These are phyloP conservation scores for Rubia yunnanensis DNA, from an alignment of 257 asterid genomes.

Conservation along the genomic window DNA sequence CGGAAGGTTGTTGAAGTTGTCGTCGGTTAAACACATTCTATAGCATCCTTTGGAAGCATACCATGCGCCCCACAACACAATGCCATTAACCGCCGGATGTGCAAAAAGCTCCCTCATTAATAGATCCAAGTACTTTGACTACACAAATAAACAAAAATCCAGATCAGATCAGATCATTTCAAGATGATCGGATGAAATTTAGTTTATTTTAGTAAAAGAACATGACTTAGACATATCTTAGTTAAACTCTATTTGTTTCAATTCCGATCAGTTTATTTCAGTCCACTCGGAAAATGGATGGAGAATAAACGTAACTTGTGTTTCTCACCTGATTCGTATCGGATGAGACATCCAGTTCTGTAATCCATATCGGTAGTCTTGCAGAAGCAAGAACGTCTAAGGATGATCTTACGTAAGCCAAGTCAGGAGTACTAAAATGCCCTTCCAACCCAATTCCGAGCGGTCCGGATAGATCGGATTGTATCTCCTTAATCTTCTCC, in stretches of 20 bases:
- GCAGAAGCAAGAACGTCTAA: conserved; percentile 27
- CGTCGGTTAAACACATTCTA: conserved; percentile 62
- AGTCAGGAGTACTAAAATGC: conserved; percentile 16
- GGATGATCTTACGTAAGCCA: conserved; percentile 16
- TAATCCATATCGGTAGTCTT: conserved; percentile 35
- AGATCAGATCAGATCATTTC: background rate
- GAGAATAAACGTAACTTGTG: background rate
- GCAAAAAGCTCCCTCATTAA: conserved; percentile 45
- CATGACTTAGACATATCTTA: too few relatives aligned
- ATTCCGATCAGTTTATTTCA: too few relatives aligned
- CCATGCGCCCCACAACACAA: conserved; percentile 47
- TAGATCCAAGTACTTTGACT: conserved; percentile 42
- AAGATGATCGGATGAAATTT: background rate
- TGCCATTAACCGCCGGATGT: conserved; percentile 44
- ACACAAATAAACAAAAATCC: background rate
- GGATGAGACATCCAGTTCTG: conserved; percentile 25
- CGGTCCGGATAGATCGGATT: conserved; percentile 29
- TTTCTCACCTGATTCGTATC: conserved; percentile 13
- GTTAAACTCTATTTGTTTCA: too few relatives aligned
- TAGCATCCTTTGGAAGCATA: conserved; percentile 29
- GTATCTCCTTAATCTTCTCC: conserved; percentile 31
- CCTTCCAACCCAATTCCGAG: conserved; percentile 32
- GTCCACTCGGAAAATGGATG: too few relatives aligned
- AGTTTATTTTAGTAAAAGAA: too few relatives aligned
- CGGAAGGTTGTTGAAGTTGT: conserved; percentile 25